These are phyloP conservation scores for Blastomyces percursus DNA, from an alignment of 2,329 filamentous ascomycete species.

Conservation along the genomic window DNA sequence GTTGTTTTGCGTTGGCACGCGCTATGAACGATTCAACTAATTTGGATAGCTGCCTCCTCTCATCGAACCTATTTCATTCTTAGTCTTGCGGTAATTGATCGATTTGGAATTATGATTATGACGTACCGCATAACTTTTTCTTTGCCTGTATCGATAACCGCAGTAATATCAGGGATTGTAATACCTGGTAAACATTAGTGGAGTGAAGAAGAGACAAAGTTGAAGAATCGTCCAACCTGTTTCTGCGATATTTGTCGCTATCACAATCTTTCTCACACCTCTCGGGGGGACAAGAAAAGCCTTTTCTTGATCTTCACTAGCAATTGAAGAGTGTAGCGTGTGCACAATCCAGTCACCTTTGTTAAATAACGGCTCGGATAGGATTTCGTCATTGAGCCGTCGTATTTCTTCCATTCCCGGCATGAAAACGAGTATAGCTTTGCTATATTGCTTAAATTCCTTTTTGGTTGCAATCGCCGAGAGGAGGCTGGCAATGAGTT, in stretches of 20 bases:
- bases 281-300: conserved; percentile 77
- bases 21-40: conserved; percentile 94
- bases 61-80: conserved; percentile 58
- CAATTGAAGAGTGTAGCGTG: conserved; percentile 85
- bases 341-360: conserved; percentile 71
- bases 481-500: conserved; percentile 71
- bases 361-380: conserved; percentile 61
- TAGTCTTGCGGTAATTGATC: not conserved
- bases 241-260: conserved; percentile 96
- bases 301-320: conserved; percentile 89
- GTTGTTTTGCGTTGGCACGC: conserved; percentile 87
- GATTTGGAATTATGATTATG: conserved; percentile 2
- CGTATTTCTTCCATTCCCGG: conserved; percentile 91
- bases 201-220: not conserved
- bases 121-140: conserved; percentile 73
- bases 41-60: conserved; percentile 78
- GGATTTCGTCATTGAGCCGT: conserved; percentile 72
- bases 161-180: conserved; percentile 95
- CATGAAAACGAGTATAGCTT: conserved; percentile 86
- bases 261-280: conserved; percentile 80
- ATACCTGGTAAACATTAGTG: conserved; percentile 41
- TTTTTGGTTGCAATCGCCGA: conserved; percentile 61
- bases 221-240: conserved; percentile 48
- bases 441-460: conserved; percentile 61
- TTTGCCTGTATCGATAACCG: conserved; percentile 91